Evolutionary conservation across 495 filamentous ascomycete genomes (phyloP).

Genomic region (Neurospora africana): DNA sequence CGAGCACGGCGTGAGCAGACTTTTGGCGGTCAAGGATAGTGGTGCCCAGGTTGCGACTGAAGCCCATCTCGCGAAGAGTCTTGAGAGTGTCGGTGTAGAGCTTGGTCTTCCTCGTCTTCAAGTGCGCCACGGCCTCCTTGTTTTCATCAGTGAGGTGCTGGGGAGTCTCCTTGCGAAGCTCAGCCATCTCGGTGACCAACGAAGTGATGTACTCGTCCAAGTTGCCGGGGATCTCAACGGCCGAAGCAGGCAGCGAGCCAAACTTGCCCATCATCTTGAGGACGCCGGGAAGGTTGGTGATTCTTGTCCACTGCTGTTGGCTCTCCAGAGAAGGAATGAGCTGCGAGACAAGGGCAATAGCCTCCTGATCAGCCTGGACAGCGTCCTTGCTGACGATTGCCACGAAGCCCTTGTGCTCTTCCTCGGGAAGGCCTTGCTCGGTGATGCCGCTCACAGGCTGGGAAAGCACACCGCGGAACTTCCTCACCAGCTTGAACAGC

Average conservation of each 20-base stretch:
- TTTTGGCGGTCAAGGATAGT: conserved; percentile 61
- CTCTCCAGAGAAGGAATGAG: conserved; percentile 44
- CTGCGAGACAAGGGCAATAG: conserved; percentile 40
- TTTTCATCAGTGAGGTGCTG: conserved; percentile 68
- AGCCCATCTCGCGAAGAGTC: conserved; percentile 73
- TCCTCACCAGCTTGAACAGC: conserved; percentile 80
- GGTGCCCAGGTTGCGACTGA: conserved; percentile 65
- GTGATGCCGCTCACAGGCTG: conserved; percentile 56
- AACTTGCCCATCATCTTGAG: conserved; percentile 36
- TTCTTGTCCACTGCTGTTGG: conserved; percentile 48
- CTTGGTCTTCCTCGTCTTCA: conserved; percentile 84
- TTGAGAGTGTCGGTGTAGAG: conserved; percentile 81
- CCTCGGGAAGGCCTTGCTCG: conserved; percentile 55
- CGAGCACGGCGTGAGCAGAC: conserved; percentile 56
- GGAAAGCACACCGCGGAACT: conserved; percentile 68
- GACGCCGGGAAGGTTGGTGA: conserved; percentile 58
- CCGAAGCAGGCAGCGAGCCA: conserved; percentile 38
- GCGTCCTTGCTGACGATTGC: neutral
- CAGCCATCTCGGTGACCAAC: conserved; percentile 54
- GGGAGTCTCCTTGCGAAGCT: conserved; percentile 74
- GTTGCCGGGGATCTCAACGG: conserved; percentile 47
- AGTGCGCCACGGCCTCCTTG: conserved; percentile 66
- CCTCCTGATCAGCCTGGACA: conserved; percentile 30
- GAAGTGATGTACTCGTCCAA: conserved; percentile 57
- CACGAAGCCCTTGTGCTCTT: conserved; percentile 8